These are phyloP conservation scores for Moesziomyces globuligerus DNA, from an alignment of 1,284 basidiomycete species.

Conservation along the genomic window DNA sequence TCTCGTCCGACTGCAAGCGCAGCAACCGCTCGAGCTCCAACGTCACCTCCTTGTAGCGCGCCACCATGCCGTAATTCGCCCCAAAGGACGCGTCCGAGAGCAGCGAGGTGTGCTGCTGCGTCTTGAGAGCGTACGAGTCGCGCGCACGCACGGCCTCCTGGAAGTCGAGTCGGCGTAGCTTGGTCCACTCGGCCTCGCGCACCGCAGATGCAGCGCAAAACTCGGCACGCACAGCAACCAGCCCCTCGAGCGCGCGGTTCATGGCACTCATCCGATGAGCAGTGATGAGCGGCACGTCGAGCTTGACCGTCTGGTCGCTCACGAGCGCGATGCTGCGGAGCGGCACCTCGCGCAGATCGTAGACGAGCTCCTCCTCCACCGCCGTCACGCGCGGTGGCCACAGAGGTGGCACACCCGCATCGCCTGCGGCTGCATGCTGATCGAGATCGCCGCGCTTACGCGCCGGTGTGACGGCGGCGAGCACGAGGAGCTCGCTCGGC, in stretches of 20 bases:
- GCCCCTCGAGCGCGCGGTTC: conserved; percentile 59
- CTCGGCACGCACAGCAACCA: conserved; percentile 18
- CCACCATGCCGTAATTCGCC: conserved; percentile 78
- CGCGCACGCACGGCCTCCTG: conserved; percentile 81
- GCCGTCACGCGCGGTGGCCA: conserved; percentile 29
- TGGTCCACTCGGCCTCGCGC: conserved; percentile 76
- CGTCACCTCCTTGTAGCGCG: conserved; percentile 79
- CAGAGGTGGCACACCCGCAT: conserved; percentile 14
- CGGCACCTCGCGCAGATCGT: conserved; percentile 78
- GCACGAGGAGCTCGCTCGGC: conserved; percentile 75
- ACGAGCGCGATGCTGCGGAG: conserved; percentile 82
- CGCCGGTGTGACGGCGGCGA: conserved; percentile 74
- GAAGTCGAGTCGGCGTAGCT: conserved; percentile 87
- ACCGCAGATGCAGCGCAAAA: conserved; percentile 4
- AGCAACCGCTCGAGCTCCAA: conserved; percentile 73
- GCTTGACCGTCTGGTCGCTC: conserved; percentile 77
- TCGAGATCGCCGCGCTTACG: conserved; percentile 71
- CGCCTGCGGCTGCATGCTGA: background rate
- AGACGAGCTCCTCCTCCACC: conserved; percentile 68
- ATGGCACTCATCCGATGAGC: conserved; percentile 75
- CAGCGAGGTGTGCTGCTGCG: conserved; percentile 23
- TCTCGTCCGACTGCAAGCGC: conserved; percentile 76
- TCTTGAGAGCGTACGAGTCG: conserved; percentile 70
- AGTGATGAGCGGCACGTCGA: conserved; percentile 46
- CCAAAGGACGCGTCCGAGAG: conserved; percentile 72